Percentiles rank a stretch among this genome's conserved stretches.
Conservation (phyloP, 2,329 filamentous ascomycete species). For the Diaporthe citrichinensis region DNA sequence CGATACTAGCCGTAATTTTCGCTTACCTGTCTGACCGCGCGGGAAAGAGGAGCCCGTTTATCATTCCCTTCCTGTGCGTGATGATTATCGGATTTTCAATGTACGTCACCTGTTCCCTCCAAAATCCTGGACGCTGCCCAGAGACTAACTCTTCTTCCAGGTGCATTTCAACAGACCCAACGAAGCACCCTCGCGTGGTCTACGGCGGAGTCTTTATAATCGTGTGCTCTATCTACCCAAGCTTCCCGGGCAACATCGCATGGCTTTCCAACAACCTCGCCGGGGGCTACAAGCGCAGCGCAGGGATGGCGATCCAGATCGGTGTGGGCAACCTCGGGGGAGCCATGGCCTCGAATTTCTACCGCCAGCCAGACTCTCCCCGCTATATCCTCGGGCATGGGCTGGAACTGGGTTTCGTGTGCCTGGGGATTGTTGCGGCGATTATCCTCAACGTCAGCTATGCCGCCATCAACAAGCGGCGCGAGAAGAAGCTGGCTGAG, state of each 20-base stretch:
- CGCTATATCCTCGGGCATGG: slow-evolving; percentile 61
- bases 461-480: slow-evolving; percentile 69
- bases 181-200: slow-evolving; percentile 69
- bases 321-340: slow-evolving; percentile 71
- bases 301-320: slow-evolving; percentile 76
- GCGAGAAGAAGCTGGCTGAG: slow-evolving; percentile 60
- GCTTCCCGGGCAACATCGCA: slow-evolving; percentile 82
- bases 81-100: slow-evolving; percentile 72
- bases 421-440: slow-evolving; percentile 60
- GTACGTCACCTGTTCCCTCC: slow-evolving; percentile 47
- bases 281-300: slow-evolving; percentile 73
- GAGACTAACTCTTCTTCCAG: slow-evolving; percentile 55
- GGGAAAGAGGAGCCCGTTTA: slow-evolving; percentile 68
- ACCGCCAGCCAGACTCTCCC: slow-evolving; percentile 66
- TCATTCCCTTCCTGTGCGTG: slow-evolving; percentile 65
- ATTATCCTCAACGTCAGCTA: slow-evolving; percentile 65
- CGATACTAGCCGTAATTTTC: slow-evolving; percentile 67
- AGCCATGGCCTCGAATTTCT: slow-evolving; percentile 81
- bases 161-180: slow-evolving; percentile 63
- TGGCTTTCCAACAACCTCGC: slow-evolving; percentile 87
- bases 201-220: slow-evolving; percentile 85
- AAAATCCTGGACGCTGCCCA: not conserved
- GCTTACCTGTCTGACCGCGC: slow-evolving; percentile 69
- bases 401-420: slow-evolving; percentile 65
- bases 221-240: slow-evolving; percentile 84